Base-by-base conservation (phyloP, 2,329 filamentous ascomycete genomes). In the Colletotrichum endophyticum region DNA sequence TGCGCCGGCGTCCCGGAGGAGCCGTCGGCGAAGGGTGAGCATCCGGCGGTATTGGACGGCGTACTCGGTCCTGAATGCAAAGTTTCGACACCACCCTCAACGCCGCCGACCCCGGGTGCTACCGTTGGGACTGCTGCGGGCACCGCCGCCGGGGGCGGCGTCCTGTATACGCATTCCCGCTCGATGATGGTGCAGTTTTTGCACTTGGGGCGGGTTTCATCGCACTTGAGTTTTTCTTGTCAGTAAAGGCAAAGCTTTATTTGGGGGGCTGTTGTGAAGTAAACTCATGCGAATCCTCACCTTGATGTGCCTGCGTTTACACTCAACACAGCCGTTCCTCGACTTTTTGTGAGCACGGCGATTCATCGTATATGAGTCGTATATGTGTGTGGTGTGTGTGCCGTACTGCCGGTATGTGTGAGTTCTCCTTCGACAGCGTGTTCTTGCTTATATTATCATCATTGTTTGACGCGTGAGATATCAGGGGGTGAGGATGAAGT, bases 301-400 rank as follows among this genome's bases (percentile, higher is more conserved):
- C 80, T 83, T 83, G 72, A 83, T 80, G 69, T 84, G 83, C 6
- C 83, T 80, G 32, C 78, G 78, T 73, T 84, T 84, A 79, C 80
- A 84, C 76, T 82, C 80, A 19, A 78, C 70, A 70, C 83, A 84
- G 27, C 83, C 83, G 15, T 75, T 77, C 56, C 80, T 79, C 19
- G 83, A 83, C 79, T 84, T 84, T 72, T 81, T 83, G 79, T 84
- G 83, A 69, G 67, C 56, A 8, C 53, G 67, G 15, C 56, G 66
- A 11, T 70, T 70, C 34, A 32, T 70, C 11, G 44, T 22, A 25
- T 53, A 25, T 8, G 15, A 39, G 36, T 39, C 36, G 44, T 25
- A 13, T 8, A 2, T 13, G n/a, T 44, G 19, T 12, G 44, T 6
- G 5, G 44, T 22, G 44, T 49, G n/a, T 53, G 34, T 44, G 32